Conservation (phyloP, 345 rosid genomes). For the Carallia brachiata region DNA sequence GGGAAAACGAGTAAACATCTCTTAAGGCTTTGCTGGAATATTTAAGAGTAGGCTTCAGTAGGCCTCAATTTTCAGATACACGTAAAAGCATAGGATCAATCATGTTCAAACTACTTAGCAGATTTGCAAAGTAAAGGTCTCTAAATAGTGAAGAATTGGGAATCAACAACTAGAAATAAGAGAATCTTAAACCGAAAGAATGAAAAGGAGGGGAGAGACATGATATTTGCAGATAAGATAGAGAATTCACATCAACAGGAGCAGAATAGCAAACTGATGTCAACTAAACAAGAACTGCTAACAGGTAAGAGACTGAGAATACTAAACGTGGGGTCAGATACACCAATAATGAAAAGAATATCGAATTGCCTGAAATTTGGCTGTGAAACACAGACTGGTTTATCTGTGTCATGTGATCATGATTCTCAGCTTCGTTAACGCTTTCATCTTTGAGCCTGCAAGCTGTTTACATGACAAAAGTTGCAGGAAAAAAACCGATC, state of each 20-base stretch:
- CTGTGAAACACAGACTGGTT: slow-evolving; percentile 32
- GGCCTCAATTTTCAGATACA: slow-evolving; percentile 36
- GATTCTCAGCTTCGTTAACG: slow-evolving; percentile 25
- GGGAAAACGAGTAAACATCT: too few relatives aligned
- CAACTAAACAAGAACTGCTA: too few relatives aligned
- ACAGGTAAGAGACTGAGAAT: neutral
- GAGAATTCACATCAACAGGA: too few relatives aligned
- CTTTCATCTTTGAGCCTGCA: slow-evolving; percentile 50
- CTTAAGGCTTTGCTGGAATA: too few relatives aligned
- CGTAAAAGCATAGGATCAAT: neutral
- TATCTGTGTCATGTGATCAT: slow-evolving; percentile 13
- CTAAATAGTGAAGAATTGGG: neutral
- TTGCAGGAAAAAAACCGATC: slow-evolving; percentile 14
- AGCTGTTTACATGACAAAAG: slow-evolving; percentile 27
- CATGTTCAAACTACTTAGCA: neutral
- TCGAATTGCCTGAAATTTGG: slow-evolving; percentile 53
- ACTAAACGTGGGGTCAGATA: neutral
- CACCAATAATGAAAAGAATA: slow-evolving; percentile 6
- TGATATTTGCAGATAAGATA: too few relatives aligned
- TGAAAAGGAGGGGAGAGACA: too few relatives aligned
- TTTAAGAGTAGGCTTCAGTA: slow-evolving; percentile 38
- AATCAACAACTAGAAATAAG: neutral
- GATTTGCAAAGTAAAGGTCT: neutral
- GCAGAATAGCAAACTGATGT: too few relatives aligned
- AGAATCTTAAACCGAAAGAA: neutral